A percentile compares a stretch with the other conserved stretches of the same genome.
These are phyloP conservation scores for Gonium pectorale DNA, from an alignment of 139 green algal species.

Conservation along the genomic window DNA sequence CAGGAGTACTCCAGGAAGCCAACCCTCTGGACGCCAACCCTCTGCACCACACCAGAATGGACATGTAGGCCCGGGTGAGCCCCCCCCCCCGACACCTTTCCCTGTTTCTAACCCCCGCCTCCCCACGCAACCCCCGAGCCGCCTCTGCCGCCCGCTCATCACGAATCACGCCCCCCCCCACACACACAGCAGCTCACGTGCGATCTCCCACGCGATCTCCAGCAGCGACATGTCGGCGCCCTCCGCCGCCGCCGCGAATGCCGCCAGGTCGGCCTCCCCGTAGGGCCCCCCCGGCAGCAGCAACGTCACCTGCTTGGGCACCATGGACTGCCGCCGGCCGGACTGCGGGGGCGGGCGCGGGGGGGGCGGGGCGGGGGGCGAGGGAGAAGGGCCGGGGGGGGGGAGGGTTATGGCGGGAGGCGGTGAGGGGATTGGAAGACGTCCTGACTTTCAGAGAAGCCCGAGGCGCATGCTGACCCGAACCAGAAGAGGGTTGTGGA, in stretches of 20 bases:
- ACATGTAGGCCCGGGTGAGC: too few species aligned
- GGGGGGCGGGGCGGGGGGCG: background rate
- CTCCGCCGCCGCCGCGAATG: slow-evolving; percentile 40
- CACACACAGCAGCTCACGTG: slow-evolving; percentile 24
- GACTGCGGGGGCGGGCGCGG: slow-evolving; percentile 34
- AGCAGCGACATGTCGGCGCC: slow-evolving; percentile 57
- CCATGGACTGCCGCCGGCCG: slow-evolving; percentile 52
- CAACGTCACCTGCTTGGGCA: slow-evolving; percentile 54
- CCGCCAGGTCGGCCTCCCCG: slow-evolving; percentile 46
- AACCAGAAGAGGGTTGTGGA: too few species aligned
- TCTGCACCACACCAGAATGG: background rate
- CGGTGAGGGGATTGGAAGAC: too few species aligned
- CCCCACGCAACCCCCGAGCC: too few species aligned
- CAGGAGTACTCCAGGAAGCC: background rate
- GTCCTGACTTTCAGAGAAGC: too few species aligned
- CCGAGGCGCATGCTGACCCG: too few species aligned
- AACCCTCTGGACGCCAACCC: background rate
- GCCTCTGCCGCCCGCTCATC: too few species aligned
- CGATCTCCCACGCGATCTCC: slow-evolving; percentile 61
- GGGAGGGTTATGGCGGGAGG: background rate
- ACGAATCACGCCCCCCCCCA: background rate
- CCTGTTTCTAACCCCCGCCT: too few species aligned
- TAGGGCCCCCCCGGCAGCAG: slow-evolving; percentile 60
- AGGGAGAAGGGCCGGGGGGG: background rate
- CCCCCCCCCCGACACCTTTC: too few species aligned